Conservation (phyloP, 164 flowering plant species). For the Annona cherimola region DNA sequence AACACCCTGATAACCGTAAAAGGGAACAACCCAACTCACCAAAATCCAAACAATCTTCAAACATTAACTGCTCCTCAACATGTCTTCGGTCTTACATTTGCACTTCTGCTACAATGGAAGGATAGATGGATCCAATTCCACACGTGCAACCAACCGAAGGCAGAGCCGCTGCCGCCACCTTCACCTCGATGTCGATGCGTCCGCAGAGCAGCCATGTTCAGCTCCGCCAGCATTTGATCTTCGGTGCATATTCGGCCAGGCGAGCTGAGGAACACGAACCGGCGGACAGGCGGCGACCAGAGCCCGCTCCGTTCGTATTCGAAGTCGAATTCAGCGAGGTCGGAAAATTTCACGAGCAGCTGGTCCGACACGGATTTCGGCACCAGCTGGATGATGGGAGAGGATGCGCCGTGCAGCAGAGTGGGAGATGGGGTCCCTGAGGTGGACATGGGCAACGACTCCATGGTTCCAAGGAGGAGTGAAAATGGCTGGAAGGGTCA, state of each 20-base stretch:
- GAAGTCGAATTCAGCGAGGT: constrained; percentile 52
- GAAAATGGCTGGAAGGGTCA: background rate
- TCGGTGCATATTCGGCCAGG: constrained; percentile 35
- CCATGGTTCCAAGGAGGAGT: background rate
- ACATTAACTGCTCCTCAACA: background rate
- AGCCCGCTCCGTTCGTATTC: constrained; percentile 62
- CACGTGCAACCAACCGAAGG: background rate
- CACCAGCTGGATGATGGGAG: constrained; percentile 39
- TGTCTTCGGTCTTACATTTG: background rate
- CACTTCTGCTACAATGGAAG: background rate
- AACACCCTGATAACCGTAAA: constrained; percentile 12
- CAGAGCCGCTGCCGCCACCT: background rate
- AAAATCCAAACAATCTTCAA: background rate
- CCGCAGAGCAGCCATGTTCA: constrained; percentile 9
- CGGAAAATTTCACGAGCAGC: constrained; percentile 62
- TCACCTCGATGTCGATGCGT: background rate
- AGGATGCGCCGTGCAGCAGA: constrained; percentile 1
- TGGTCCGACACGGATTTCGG: constrained; percentile 46
- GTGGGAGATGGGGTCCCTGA: constrained; percentile 12
- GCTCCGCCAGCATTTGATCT: constrained; percentile 21
- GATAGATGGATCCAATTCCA: background rate
- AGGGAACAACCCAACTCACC: background rate
- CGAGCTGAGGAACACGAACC: constrained; percentile 44
- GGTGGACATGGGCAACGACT: background rate
- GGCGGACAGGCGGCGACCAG: constrained; percentile 76